Evolutionary conservation across 2,329 filamentous ascomycete genomes (phyloP).

Genomic region (Mariannaea sp.): DNA sequence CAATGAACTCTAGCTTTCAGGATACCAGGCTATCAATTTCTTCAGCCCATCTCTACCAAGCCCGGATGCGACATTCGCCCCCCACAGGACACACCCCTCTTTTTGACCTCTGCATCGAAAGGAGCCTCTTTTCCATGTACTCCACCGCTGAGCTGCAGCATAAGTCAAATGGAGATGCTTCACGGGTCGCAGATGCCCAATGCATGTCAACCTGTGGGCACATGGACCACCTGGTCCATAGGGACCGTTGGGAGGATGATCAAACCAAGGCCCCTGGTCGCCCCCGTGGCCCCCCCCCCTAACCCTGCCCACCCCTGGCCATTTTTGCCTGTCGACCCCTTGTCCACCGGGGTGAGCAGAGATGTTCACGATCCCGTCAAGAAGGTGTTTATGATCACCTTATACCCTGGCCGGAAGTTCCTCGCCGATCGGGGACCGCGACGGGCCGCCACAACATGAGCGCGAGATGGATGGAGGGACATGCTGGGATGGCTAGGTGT

Average conservation of each 20-base stretch:
- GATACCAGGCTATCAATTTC: no score
- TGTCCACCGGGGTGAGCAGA: no score
- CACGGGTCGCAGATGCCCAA: conserved; percentile 21
- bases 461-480: neutral
- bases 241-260: conserved; percentile 13
- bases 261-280: neutral
- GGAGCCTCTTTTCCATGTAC: no score
- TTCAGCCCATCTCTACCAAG: no score
- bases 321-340: no score
- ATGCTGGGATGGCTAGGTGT: neutral
- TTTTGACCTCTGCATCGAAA: no score
- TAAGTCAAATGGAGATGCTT: conserved; percentile 30
- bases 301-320: conserved; percentile 15
- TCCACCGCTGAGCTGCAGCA: conserved; percentile 24
- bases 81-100: neutral
- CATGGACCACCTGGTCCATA: no score
- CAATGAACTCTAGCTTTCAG: neutral
- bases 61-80: neutral
- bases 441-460: conserved; percentile 19
- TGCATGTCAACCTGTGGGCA: conserved; percentile 27
- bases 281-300: no score
- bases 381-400: neutral
- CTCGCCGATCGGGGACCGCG: conserved; percentile 16
- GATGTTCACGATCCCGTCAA: neutral
- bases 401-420: conserved; percentile 7